Percentiles rank a stretch among this genome's conserved stretches.
These are phyloP conservation scores for Fusarium temperatum DNA, from an alignment of 2,329 filamentous ascomycete genomes.

Conservation along the genomic window DNA sequence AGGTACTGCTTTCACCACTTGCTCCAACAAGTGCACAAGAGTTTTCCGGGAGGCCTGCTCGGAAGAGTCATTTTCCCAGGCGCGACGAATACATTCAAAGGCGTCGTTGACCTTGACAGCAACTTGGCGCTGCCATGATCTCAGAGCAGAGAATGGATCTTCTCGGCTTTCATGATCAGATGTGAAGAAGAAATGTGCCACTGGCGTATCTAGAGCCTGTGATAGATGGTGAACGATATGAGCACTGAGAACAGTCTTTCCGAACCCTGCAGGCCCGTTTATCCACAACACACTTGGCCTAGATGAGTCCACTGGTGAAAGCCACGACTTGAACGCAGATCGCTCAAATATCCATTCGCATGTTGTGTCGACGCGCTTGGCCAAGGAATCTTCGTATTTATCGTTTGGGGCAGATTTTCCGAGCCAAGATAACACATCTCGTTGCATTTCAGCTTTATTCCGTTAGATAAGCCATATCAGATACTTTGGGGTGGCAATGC, in stretches of 20 bases:
- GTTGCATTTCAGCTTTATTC: accelerated
- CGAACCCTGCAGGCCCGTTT: constrained; percentile 36
- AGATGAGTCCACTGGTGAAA: accelerated
- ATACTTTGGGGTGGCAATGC: accelerated
- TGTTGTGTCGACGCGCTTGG: background rate
- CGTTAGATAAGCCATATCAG: accelerated
- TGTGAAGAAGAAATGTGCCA: constrained; percentile 48
- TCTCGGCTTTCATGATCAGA: constrained; percentile 37
- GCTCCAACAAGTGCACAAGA: constrained; percentile 32
- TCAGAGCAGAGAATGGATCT: constrained; percentile 39
- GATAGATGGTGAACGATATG: constrained; percentile 40
- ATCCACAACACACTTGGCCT: background rate
- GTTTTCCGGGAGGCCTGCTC: constrained; percentile 20
- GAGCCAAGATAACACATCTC: accelerated
- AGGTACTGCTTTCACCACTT: constrained; percentile 17
- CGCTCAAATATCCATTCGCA: background rate
- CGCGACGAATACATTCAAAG: background rate
- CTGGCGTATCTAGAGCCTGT: accelerated
- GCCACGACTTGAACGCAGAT: accelerated
- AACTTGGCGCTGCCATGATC: constrained; percentile 40
- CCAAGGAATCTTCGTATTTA: background rate
- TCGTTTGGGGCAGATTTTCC: background rate
- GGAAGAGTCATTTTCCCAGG: constrained; percentile 31
- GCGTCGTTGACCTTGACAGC: accelerated
- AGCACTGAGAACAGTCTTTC: constrained; percentile 48